A percentile compares a stretch with the other conserved stretches of the same genome.
Conservation (phyloP, 768 basidiomycete species). For the Kwoniella bestiolae region DNA sequence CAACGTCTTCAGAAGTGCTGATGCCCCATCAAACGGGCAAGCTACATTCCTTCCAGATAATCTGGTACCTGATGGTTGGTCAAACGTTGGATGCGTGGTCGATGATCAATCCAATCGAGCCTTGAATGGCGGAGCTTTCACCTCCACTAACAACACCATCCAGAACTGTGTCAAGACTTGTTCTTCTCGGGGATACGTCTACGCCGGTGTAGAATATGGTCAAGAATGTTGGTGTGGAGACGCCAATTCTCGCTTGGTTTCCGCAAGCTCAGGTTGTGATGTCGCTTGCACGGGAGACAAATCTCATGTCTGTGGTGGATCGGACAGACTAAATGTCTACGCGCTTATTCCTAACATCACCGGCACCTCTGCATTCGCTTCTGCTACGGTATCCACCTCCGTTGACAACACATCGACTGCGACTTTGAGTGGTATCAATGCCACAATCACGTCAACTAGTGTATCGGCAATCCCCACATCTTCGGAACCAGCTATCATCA, state of each 20-base stretch:
- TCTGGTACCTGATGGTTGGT: constrained; percentile 27
- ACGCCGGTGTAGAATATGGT: constrained; percentile 42
- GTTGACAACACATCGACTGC: not conserved
- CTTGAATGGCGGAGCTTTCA: constrained; percentile 34
- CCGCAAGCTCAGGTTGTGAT: constrained; percentile 24
- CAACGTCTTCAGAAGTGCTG: constrained; percentile 23
- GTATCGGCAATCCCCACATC: not conserved
- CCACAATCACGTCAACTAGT: not conserved
- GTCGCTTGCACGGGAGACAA: constrained; percentile 35
- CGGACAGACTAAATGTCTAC: constrained; percentile 21
- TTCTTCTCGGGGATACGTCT: constrained; percentile 18
- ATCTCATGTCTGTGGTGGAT: constrained; percentile 29
- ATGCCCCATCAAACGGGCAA: constrained; percentile 13
- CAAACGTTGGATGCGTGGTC: constrained; percentile 32
- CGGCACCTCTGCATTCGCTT: not conserved
- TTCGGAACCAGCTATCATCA: not conserved
- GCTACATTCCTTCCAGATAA: constrained; percentile 22
- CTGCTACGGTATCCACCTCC: not conserved
- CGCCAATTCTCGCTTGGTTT: constrained; percentile 1
- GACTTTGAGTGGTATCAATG: not conserved
- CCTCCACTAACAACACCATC: constrained; percentile 29
- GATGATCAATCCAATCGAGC: constrained; percentile 36
- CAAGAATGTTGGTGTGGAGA: constrained; percentile 33
- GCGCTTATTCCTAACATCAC: constrained; percentile 1
- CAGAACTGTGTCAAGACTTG: constrained; percentile 31